Evolutionary conservation across 805 yeast species (phyloP), one percentile per base, ranked within the genome.

Genomic region (Maudiozyma turicensis): DNA sequence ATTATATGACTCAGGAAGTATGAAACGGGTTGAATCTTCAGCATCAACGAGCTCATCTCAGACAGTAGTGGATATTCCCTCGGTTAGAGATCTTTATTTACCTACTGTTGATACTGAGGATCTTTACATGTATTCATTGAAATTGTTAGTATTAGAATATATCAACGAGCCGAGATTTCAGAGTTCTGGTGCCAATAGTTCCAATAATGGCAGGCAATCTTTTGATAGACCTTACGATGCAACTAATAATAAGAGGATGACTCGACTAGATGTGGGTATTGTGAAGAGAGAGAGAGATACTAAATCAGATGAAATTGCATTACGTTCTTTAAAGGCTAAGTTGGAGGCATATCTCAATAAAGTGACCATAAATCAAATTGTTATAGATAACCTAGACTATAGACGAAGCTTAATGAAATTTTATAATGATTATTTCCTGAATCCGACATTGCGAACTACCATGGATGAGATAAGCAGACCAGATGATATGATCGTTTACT

Each of bases 91-190:
- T 29, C 37, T 49, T 6, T 50, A 52, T 15, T 38, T 26, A 6
- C 47, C 53, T 3, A 34, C 34, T 7, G 46, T 46, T 5, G 46
- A 47, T 13, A 9, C 48, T 10, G 44, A 48, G 7, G 69, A 66
- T 32, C 64, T 80, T 3, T 82, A 83, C 54, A 72, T 72, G 44
- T 71, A 75, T 32, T 72, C 81, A 1, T 58, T 84, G 43, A 79
- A 81, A 56, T 64, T 80, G 6, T 60, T 82, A 2, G 62, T 84
- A 10, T 60, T 84, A 15, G 83, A 80, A 44, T 82, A 84, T 56
- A 67, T 76, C 48, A 78, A 74, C 50, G 87, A 82, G 61, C 86
- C 86, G 2, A 64, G 87, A 37, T 83, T 82, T 65, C 64, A 73
- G 46, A 70, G 46, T 15, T 35, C 42, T 8, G 20, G 13, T 7